phyloP scores from a whole-genome alignment of 495 filamentous ascomycete genomes.

The Penicillium silybi region DNA sequence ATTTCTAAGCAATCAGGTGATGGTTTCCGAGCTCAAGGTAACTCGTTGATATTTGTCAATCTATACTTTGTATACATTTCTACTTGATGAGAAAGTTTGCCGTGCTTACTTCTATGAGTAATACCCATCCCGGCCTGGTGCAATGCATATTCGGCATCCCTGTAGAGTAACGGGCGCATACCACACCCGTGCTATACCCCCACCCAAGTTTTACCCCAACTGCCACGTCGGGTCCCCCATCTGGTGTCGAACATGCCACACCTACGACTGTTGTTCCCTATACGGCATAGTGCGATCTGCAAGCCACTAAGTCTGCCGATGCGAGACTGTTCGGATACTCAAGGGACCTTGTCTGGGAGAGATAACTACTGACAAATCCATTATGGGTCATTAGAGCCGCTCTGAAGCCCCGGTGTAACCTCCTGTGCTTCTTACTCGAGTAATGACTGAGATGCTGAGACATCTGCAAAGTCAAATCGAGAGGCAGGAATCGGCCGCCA shows the following conservation, averaged over 20 bases:
- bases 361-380: not conserved
- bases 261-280: not conserved
- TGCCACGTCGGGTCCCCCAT: not conserved
- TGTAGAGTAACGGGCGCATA: conserved; percentile 10
- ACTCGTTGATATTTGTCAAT: not conserved
- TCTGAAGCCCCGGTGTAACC: not conserved
- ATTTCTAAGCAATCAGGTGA: conserved; percentile 37
- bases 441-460: not conserved
- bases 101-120: not conserved
- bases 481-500: not conserved
- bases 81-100: not conserved
- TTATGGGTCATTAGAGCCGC: not conserved
- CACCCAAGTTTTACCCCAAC: not conserved
- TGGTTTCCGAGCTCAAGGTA: too few species aligned
- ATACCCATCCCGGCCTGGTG: not conserved
- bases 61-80: too few species aligned
- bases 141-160: not conserved
- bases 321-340: not conserved
- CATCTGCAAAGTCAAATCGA: not conserved
- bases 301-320: conserved; percentile 1
- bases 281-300: conserved; percentile 4
- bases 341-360: not conserved
- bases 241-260: not conserved
- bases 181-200: not conserved
- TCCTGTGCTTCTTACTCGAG: not conserved